Base-by-base conservation (phyloP, 331 rosid species). In the Acacia pycnantha region DNA sequence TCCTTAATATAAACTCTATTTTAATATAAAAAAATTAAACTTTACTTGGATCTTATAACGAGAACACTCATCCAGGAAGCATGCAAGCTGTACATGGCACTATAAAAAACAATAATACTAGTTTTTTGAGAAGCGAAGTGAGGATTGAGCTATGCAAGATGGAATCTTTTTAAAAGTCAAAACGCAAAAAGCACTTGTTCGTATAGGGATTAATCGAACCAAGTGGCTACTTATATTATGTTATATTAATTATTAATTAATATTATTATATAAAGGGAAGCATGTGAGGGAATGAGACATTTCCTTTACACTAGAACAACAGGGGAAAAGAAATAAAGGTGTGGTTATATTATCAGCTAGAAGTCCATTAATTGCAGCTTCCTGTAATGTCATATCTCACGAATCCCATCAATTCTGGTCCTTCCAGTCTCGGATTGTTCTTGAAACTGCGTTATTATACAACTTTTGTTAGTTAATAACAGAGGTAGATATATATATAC, bases 331-430 rank as follows among this genome's bases (percentile, higher is more conserved):
- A 2, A 7, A 22, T n/a, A 9, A 43, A 70, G 31, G 72, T 56
- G 27, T 21, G 26, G 4, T 54, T 8, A 54, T 21, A 54, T 54
- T 40, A 26, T 16, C 62, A 56, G 85, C 33, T 47, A 37, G 21
- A 6, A 37, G 41, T 70, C 77, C 29, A 53, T 75, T 78, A 88
- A 78, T 90, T 62, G 89, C 98, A 92, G 87, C 83, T 90, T 85
- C 87, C 97, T 83, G 90, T 89, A 29, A 15, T 35, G 77, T 79
- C 86, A 76, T 94, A 92, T 85, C 97, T 90, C 81, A 94, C 98
- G 78, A 92, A 94, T 47, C 98, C 98, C 97, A 92, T 88, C 66
- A 94, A 88, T 79, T 92, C 92, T 53, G 98, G 98, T 66, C 98
- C 97, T 83, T 91, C 87, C 59, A 94, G 73, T 84, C 93, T 88